phyloP scores from a whole-genome alignment of 2,329 filamentous ascomycete genomes.

The Fusarium fujikuroi region DNA sequence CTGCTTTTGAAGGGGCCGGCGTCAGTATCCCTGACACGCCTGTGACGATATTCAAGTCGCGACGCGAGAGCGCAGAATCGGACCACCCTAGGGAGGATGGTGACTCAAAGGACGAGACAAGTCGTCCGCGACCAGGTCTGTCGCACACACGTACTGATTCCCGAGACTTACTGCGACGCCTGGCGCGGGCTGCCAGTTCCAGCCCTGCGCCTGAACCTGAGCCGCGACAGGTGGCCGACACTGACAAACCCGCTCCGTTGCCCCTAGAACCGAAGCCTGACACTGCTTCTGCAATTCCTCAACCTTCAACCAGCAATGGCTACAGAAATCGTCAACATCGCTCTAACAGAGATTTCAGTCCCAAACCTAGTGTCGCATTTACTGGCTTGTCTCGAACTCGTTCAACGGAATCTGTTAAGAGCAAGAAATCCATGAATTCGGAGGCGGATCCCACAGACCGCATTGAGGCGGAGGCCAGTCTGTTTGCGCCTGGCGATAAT shows the following conservation, averaged over 20 bases:
- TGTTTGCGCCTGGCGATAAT: conserved; percentile 66
- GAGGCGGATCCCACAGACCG: conserved; percentile 66
- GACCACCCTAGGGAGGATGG: not conserved
- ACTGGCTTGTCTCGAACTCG: conserved; percentile 54
- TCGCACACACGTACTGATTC: conserved; percentile 52
- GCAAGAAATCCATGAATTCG: conserved; percentile 61
- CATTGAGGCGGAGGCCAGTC: conserved; percentile 65
- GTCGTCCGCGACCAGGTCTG: conserved; percentile 29
- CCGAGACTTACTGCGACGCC: conserved; percentile 59
- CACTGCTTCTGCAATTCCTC: conserved; percentile 21
- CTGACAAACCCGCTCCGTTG: conserved; percentile 18
- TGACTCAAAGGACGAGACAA: conserved; percentile 17
- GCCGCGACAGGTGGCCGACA: conserved; percentile 26
- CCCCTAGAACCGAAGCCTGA: conserved; percentile 29
- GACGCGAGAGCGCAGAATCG: conserved; percentile 23
- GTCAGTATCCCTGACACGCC: conserved; percentile 54
- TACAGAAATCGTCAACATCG: conserved; percentile 18
- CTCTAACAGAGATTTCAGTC: conserved; percentile 39
- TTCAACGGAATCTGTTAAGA: conserved; percentile 60
- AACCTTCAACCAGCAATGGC: conserved; percentile 32
- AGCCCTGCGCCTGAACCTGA: conserved; percentile 53
- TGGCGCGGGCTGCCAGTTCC: conserved; percentile 60
- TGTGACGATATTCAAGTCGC: conserved; percentile 53
- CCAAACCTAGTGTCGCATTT: conserved; percentile 60
- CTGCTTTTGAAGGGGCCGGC: conserved; percentile 45